Base-by-base conservation (phyloP, 306 rosid genomes). In the Parietaria judaica region DNA sequence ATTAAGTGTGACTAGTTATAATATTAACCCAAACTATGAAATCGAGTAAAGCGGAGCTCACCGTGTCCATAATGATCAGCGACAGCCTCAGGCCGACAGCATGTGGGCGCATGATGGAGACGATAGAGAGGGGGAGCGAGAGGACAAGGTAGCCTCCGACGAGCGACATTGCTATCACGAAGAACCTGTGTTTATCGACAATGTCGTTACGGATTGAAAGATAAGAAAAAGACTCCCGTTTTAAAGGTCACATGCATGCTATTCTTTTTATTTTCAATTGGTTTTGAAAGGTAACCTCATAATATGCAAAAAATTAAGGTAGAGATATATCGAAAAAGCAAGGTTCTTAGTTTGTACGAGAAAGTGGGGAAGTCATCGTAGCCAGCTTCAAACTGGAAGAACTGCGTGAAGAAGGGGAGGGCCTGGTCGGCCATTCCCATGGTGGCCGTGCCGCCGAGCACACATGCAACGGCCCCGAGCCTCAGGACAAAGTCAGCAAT, bases 361-460 rank as follows among this genome's bases (percentile, higher is more conserved):
- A 83, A 81, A 57, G 95, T 43, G 9, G 85, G 62, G 38, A 86
- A 70, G 57, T 79, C 81, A 11, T 81, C 83, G 15, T 81, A 84
- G 43, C 83, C 72, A 12, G 95, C 86, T 70, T 79, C 79, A 59
- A 87, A 87, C 55, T 80, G 84, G 75, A 84, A 77, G 79, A 87
- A 81, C 70, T 84, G 90, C 55, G 90, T 87, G 86, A 79, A 77
- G 76, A 84, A 87, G 45, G 90, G 85, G 15, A 86, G 90, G 41
- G 71, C 73, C 17, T 84, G 65, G 38, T 73, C 88, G 17, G 73
- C 70, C 6, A 67, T 69, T 17, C 75, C 81, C 90, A 84, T 87
- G 31, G 74, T 31, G 49, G 85, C 68, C 0, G 88, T 67, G 0
- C 88, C 95, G 3, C 79, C 84, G 0, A 83, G 70, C 39, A 81